Base-by-base conservation (phyloP, 1,284 basidiomycete species). In the Veloboletus limbatus region DNA sequence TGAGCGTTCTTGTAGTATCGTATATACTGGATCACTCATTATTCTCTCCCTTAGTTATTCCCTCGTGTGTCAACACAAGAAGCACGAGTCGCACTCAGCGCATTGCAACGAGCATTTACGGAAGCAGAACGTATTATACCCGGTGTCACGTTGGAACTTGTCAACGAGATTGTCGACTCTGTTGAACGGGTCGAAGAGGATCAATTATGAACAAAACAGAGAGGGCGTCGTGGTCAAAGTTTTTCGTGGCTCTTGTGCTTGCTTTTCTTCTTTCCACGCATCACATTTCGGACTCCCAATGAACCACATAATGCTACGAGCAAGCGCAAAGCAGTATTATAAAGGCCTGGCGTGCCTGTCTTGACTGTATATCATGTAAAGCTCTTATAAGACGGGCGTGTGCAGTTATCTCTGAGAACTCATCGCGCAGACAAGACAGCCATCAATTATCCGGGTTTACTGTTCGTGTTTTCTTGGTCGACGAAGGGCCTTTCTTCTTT, bases 51-150 rank as follows among this genome's bases (percentile, higher is more conserved):
- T 20, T 56, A 96, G 93, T 74, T 97, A 27, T 89, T 92, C 65
- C 88, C 88, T 47, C 82, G 94, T 36, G 89, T 97, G 26, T 84
- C 88, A 2, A 88, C 92, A 20, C 85, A 88, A 56, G 90, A 94
- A 62, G 93, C 92, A 8, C 80, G 90, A 48, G 75, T 88, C 22
- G 87, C 89, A 10, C 77, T 97, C 41, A 88, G 86, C 50, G 79
- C 86, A 22, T 74, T 97, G 11, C 88, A 94, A 59, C 77, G 87
- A 38, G 93, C 94, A 3, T 95, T 97, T 60, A 89, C 90, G 33
- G 90, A 94, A 21, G 92, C 93, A 4, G 94, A 97, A 69, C 76
- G 87, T 48, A 85, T 92, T 52, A 92, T 92, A 55, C 88, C 88
- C 26, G 88, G 88, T 17, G 82, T 92, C 32, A 86, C 88, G 17